phyloP scores from a whole-genome alignment of 768 basidiomycete genomes.

The Hericium coralloides region DNA sequence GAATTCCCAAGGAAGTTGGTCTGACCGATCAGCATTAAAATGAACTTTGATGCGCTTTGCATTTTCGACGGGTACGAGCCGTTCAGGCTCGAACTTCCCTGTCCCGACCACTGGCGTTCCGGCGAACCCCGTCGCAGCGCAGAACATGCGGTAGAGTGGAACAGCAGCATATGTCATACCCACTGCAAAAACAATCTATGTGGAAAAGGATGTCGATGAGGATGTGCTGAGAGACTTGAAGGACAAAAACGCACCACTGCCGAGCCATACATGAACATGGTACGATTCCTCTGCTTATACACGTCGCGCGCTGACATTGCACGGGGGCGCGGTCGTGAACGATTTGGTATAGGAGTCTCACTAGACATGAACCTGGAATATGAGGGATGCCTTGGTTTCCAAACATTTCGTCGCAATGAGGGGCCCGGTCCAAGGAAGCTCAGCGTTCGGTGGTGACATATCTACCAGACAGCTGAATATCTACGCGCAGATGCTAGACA shows the following conservation, averaged over 20 bases:
- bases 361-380: not conserved
- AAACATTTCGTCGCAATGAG: too few species aligned
- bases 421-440: too few species aligned
- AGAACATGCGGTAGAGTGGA: conserved; percentile 96
- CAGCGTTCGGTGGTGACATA: too few species aligned
- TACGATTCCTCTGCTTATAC: conserved; percentile 56
- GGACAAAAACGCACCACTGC: conserved; percentile 52
- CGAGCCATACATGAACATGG: conserved; percentile 75
- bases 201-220: not conserved
- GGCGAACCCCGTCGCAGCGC: conserved; percentile 93
- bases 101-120: conserved; percentile 88
- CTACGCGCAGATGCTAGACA: too few species aligned
- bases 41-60: conserved; percentile 82
- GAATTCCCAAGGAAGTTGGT: conserved; percentile 89
- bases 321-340: conserved; percentile 13
- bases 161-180: conserved; percentile 96
- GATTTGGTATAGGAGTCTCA: not conserved
- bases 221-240: not conserved
- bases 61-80: conserved; percentile 65
- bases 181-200: conserved; percentile 58
- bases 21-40: conserved; percentile 90
- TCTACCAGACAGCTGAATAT: too few species aligned
- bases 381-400: too few species aligned
- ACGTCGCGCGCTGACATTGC: conserved; percentile 28
- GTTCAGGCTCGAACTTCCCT: conserved; percentile 77